Base-by-base conservation (phyloP, 306 rosid species). In the Elaeagnus macrophylla region DNA sequence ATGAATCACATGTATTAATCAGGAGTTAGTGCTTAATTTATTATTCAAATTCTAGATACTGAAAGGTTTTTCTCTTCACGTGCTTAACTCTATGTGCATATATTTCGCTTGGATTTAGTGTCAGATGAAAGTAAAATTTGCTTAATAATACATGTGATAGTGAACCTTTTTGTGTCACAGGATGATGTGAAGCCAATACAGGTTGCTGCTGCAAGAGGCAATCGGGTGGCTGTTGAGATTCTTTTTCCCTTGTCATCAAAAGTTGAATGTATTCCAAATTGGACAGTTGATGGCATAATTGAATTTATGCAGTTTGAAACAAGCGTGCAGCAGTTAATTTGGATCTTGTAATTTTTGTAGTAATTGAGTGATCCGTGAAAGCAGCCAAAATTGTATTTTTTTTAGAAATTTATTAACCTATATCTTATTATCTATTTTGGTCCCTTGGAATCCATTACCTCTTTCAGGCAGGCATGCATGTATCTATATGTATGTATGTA, bases 171-270 rank as follows among this genome's bases (percentile, higher is more conserved):
- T 67, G 70, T 54, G 58, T 81, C 32, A 35, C 86, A 91, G 96
- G 96, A 87, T 71, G 99, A 87, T 32, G 44, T 73, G 25, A 91
- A 80, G 93, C 87, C 99, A 20, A 73, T 91, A 62, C 79, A 74
- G 60, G 79, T 82, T 69, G 87, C 94, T 50, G 99, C 89, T 71
- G 73, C 72, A 37, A 80, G 89, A 76, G 86, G 85, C 66, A 73
- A 70, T 66, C 83, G 67, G 25, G 73, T 50, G 57, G 85, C 67
- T 44, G 84, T 87, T 51, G 93, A 87, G 74, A 73, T 84, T 60
- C 78, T 91, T 56, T 77, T 78, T 66, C 96, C 95, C 20, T 70
- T 82, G 78, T 84, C 99, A 1, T 80, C 95, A 59, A 75, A 75
- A 70, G 49, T 80, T 50, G 83, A 78, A 46, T 32, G 49, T 9